Evolutionary conservation across 345 rosid genomes (phyloP), one percentile per base, ranked within the genome.

Genomic region (Salix brachista): DNA sequence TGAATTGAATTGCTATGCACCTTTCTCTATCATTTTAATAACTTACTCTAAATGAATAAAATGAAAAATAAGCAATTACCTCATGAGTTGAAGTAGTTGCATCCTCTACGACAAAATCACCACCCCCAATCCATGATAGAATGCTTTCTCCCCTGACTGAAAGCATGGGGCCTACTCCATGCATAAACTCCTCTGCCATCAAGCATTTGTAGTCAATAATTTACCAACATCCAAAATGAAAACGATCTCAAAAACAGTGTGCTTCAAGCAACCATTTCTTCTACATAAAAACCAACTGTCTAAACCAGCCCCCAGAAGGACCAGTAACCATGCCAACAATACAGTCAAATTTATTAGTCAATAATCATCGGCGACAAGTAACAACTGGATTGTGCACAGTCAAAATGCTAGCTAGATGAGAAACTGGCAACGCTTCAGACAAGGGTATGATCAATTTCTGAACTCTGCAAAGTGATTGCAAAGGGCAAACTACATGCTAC

Each of bases 101-200:
- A 34, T 91, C 96, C 67, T 91, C 93, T 58, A 93, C 85, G 17
- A 85, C 13, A 68, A 95, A 93, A 76, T 87, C 90, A 54, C 90
- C 94, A 77, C 89, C 90, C 90, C 84, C 82, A 83, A 78, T 81
- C 98, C 91, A 91, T 25, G 96, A 90, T n/a, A 92, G 32, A 68
- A 89, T 78, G 73, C 88, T 79, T 79, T 96, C 97, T 36, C 96
- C 97, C 68, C 87, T 89, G 28, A 86, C 89, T 6, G 89, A 86
- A 74, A 96, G 88, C 94, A 93, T 77, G 37, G 91, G 81, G 50
- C 90, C 89, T 41, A 87, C 74, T 42, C 85, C 86, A 9, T 69
- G 83, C 65, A 78, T 77, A 64, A 82, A 91, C 39, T 86, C 90
- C 70, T 86, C 97, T 94, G 90, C 60, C 76, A 77, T 34, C 62